Percentiles rank a stretch among this genome's conserved stretches.
These are phyloP conservation scores for Geotrichum europaeum DNA, from an alignment of 1,139 yeast species.

Conservation along the genomic window DNA sequence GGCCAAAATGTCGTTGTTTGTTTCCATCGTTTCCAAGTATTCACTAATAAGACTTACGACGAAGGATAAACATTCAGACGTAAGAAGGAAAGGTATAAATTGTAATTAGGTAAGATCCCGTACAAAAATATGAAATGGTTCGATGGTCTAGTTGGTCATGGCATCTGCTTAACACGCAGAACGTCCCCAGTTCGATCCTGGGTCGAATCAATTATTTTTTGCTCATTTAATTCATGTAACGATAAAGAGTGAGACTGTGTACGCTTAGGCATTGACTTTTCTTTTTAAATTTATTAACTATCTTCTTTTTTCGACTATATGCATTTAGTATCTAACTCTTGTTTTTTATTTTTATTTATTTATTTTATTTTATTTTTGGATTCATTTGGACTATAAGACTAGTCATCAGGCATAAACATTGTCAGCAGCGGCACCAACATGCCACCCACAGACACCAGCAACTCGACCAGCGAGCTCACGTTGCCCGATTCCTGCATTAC, in stretches of 20 bases:
- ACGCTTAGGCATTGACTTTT: not conserved
- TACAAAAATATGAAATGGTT: too few species aligned
- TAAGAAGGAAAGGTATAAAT: too few species aligned
- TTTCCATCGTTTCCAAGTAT: too few species aligned
- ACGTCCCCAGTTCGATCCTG: slow-evolving; percentile 99
- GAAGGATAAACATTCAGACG: too few species aligned
- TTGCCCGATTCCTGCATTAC: slow-evolving; percentile 38
- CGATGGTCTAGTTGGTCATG: slow-evolving; percentile 98
- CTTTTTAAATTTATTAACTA: not conserved
- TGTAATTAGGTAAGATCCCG: too few species aligned
- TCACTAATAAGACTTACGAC: too few species aligned
- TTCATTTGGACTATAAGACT: not conserved
- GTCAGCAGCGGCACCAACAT: slow-evolving; percentile 34
- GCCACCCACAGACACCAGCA: slow-evolving; percentile 28
- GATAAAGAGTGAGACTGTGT: too few species aligned
- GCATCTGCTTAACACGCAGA: slow-evolving; percentile 99
- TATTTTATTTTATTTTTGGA: not conserved
- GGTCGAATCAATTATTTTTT: slow-evolving; percentile 66
- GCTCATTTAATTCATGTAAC: too few species aligned
- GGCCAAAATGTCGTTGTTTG: too few species aligned
- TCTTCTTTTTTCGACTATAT: not conserved
- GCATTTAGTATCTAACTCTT: not conserved
- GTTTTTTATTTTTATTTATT: not conserved
- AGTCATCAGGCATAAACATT: slow-evolving; percentile 30
- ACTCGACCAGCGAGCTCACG: slow-evolving; percentile 19